Conservation (phyloP, 768 basidiomycete genomes). For the Steccherinum ochraceum region DNA sequence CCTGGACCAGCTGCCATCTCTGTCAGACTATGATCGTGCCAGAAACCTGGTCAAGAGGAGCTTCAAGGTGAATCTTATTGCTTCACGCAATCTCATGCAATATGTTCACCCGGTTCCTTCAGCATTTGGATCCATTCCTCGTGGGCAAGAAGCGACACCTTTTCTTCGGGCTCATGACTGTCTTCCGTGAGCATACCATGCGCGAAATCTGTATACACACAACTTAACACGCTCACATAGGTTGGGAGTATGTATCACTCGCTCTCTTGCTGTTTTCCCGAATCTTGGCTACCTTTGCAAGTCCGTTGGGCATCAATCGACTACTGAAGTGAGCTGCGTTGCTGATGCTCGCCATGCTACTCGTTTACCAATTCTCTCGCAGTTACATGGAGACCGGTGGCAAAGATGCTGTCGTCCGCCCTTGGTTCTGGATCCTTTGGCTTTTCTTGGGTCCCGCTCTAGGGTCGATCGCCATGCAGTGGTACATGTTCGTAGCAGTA, state of each 20-base stretch:
- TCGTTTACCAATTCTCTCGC: neutral
- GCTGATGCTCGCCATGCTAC: neutral
- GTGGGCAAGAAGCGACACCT: neutral
- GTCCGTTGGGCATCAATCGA: conserved; percentile 6
- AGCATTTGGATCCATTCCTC: conserved; percentile 27
- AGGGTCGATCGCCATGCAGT: conserved; percentile 40
- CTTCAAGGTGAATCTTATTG: conserved; percentile 24
- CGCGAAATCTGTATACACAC: neutral
- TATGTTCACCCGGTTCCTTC: neutral
- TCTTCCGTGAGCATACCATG: neutral
- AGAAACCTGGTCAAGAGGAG: conserved; percentile 27
- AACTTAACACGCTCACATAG: neutral
- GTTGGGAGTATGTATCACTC: neutral
- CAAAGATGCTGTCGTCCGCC: conserved; percentile 40
- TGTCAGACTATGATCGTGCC: conserved; percentile 41
- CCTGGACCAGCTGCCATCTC: conserved; percentile 35
- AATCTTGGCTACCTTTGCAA: neutral
- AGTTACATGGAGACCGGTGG: conserved; percentile 57
- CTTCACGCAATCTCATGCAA: neutral
- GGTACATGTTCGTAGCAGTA: conserved; percentile 39
- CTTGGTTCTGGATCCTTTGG: conserved; percentile 63
- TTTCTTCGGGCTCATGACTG: neutral
- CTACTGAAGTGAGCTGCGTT: conserved; percentile 3
- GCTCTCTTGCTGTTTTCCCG: too few relatives aligned
- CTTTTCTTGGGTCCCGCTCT: conserved; percentile 43